Conservation (phyloP, 176 grass and related monocot species). For the Echinochloa phyllopogon region DNA sequence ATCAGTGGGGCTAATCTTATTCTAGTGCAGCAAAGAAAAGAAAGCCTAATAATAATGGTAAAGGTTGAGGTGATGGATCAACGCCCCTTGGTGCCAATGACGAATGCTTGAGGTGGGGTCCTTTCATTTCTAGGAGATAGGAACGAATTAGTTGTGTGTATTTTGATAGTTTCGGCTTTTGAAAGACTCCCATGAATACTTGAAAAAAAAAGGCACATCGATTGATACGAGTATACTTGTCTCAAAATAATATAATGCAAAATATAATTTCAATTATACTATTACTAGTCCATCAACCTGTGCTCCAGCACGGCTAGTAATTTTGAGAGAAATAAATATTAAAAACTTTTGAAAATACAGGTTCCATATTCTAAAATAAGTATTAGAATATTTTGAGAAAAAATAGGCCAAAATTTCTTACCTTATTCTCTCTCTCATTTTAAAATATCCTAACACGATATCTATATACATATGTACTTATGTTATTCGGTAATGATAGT, state of each 20-base stretch:
- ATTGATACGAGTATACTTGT: background rate
- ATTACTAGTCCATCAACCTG: too few relatives aligned
- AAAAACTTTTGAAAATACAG: too few relatives aligned
- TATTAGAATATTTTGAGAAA: too few relatives aligned
- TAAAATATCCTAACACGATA: too few relatives aligned
- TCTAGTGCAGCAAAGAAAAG: background rate
- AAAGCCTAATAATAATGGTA: slow-evolving; percentile 21
- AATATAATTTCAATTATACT: too few relatives aligned
- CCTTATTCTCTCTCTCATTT: too few relatives aligned
- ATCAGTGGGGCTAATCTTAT: background rate
- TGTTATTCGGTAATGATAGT: too few relatives aligned
- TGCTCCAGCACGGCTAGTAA: too few relatives aligned
- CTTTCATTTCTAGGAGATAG: background rate
- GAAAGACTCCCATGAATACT: background rate
- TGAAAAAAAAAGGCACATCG: background rate
- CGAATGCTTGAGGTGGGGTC: background rate
- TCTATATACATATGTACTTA: too few relatives aligned
- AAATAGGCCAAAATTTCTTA: too few relatives aligned
- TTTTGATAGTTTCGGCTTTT: background rate
- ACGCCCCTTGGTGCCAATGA: slow-evolving; percentile 18
- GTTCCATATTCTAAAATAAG: too few relatives aligned
- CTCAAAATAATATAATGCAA: background rate
- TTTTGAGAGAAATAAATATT: too few relatives aligned
- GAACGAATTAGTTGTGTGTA: background rate
- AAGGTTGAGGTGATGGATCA: slow-evolving; percentile 45